A percentile compares a stretch with the other conserved stretches of the same genome.
These are phyloP conservation scores for Aureobasidium namibiae DNA, from an alignment of 2,329 filamentous ascomycete species.

Conservation along the genomic window DNA sequence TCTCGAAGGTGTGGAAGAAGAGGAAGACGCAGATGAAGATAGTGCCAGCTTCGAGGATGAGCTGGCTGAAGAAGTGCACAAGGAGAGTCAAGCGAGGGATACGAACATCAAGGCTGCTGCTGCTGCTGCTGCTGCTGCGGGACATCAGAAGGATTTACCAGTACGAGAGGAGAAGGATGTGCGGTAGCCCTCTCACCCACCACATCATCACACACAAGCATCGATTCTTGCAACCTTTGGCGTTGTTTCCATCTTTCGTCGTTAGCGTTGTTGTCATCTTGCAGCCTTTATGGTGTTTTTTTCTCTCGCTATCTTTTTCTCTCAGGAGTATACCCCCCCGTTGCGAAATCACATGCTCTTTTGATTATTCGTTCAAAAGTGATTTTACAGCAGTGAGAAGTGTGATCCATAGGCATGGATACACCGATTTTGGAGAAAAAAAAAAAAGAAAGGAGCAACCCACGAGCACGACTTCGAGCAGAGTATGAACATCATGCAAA, in stretches of 20 bases:
- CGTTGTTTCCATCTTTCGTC: background rate
- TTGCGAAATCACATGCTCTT: background rate
- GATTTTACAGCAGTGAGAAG: too few relatives aligned
- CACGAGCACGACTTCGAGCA: too few relatives aligned
- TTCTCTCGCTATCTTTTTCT: background rate
- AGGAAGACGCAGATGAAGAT: background rate
- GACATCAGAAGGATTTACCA: background rate
- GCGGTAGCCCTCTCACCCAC: background rate
- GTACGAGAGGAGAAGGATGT: background rate
- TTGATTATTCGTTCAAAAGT: background rate
- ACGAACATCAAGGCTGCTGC: background rate
- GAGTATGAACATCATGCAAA: too few relatives aligned
- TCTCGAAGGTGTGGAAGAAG: slow-evolving; percentile 19
- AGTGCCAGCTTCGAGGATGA: background rate
- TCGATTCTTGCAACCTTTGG: background rate
- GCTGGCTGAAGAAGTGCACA: background rate
- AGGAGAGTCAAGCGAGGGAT: background rate
- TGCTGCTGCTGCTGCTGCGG: background rate
- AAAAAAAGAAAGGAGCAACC: too few relatives aligned
- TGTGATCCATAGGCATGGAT: too few relatives aligned
- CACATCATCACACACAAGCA: background rate
- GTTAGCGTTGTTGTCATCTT: background rate
- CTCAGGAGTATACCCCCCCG: background rate
- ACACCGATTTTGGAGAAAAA: too few relatives aligned
- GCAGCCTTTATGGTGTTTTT: background rate